Conservation (phyloP, 2,329 filamentous ascomycete genomes). For the Diaporthe destruens region DNA sequence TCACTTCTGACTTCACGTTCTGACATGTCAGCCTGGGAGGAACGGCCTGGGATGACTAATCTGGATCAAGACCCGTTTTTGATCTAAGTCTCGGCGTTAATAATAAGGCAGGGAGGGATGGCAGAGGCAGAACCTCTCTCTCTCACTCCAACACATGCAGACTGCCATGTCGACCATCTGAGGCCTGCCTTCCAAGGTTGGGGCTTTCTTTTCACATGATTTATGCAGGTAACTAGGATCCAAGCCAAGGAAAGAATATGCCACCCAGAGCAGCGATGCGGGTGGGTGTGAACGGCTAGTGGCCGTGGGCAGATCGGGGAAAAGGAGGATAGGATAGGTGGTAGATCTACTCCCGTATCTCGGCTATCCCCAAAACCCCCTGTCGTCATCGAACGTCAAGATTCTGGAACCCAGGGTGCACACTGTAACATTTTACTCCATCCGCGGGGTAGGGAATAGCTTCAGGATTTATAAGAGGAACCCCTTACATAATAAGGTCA, state of each 20-base stretch:
- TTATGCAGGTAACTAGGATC: background rate
- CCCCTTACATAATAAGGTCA: background rate
- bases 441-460: constrained; percentile 23
- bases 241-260: background rate
- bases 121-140: background rate
- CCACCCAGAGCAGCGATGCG: no score
- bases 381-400: constrained; percentile 34
- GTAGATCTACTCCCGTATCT: no score
- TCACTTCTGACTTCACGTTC: no score
- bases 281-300: background rate
- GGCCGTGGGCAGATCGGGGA: constrained; percentile 20
- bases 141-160: background rate
- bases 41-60: constrained; percentile 6
- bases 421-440: constrained; percentile 1
- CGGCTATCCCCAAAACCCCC: constrained; percentile 11
- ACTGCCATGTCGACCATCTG: background rate
- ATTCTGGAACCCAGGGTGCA: background rate
- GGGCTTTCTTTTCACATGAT: constrained; percentile 21
- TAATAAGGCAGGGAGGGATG: background rate
- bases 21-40: no score
- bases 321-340: background rate
- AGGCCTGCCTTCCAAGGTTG: no score
- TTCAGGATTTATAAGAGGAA: constrained; percentile 30
- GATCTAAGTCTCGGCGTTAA: constrained; percentile 3
- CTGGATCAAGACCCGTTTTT: background rate